Conservation (phyloP, 805 yeast genomes). For the Ogataea minuta region DNA sequence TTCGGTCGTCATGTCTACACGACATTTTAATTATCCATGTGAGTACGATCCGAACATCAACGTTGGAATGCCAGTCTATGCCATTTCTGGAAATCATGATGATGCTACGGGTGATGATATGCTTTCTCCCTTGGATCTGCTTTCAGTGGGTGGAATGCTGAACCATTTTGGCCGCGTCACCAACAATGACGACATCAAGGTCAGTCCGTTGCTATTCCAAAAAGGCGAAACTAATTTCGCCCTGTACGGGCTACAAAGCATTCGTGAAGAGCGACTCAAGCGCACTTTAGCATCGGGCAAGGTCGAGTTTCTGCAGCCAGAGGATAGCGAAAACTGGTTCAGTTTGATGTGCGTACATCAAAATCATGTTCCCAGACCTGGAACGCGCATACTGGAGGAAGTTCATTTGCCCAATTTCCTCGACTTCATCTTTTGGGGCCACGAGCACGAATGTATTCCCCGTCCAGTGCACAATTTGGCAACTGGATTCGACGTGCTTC, state of each 20-base stretch:
- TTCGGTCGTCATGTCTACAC: slow-evolving; percentile 52
- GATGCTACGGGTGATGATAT: slow-evolving; percentile 88
- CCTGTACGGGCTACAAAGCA: slow-evolving; percentile 82
- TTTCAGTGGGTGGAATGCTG: slow-evolving; percentile 76
- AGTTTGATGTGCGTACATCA: slow-evolving; percentile 87
- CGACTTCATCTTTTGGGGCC: slow-evolving; percentile 93
- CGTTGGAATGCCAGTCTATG: slow-evolving; percentile 85
- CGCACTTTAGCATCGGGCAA: slow-evolving; percentile 78
- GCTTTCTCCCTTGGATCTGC: slow-evolving; percentile 80
- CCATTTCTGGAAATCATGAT: slow-evolving; percentile 94
- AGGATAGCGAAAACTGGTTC: slow-evolving; percentile 62
- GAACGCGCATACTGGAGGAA: slow-evolving; percentile 83
- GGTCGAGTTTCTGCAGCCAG: slow-evolving; percentile 76
- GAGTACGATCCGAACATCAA: slow-evolving; percentile 91
- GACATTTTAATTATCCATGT: slow-evolving; percentile 67
- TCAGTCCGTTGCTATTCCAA: slow-evolving; percentile 74
- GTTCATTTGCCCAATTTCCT: slow-evolving; percentile 75
- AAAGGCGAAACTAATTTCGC: slow-evolving; percentile 84
- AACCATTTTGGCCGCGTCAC: slow-evolving; percentile 87
- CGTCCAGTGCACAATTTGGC: slow-evolving; percentile 58
- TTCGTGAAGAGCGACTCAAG: slow-evolving; percentile 84
- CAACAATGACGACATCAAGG: slow-evolving; percentile 69
- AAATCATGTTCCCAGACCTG: slow-evolving; percentile 79
- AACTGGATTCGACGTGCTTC: slow-evolving; percentile 73
- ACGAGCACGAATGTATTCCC: slow-evolving; percentile 92